Evolutionary conservation across 2,329 filamentous ascomycete genomes (phyloP).

Genomic region (Hirsutella rhossiliensis): DNA sequence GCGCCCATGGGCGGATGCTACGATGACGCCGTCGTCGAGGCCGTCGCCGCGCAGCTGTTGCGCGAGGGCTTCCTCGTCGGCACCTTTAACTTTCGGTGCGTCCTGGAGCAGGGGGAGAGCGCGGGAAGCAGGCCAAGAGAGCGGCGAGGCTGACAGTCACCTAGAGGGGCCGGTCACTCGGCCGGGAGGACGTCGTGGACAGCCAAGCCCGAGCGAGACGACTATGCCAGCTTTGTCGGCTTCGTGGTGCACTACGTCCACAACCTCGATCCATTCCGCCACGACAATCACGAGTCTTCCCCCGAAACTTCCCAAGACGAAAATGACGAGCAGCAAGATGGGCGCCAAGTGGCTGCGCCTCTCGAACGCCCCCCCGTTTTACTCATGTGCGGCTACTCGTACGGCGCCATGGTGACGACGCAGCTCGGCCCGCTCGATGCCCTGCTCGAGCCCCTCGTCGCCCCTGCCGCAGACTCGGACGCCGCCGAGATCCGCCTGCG

Average conservation of each 20-base stretch:
- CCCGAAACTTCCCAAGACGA: not conserved
- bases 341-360: too few species aligned
- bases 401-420: conserved; percentile 72
- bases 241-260: conserved; percentile 68
- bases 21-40: conserved; percentile 69
- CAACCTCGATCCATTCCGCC: conserved; percentile 33
- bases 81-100: conserved; percentile 85
- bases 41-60: conserved; percentile 53
- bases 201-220: conserved; percentile 63
- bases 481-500: conserved; percentile 58
- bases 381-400: conserved; percentile 75
- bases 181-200: conserved; percentile 80
- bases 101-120: not conserved
- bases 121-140: not conserved
- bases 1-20: conserved; percentile 75
- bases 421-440: conserved; percentile 52
- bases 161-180: conserved; percentile 64
- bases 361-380: conserved; percentile 20
- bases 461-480: conserved; percentile 39
- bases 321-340: not conserved
- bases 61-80: conserved; percentile 60
- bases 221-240: conserved; percentile 74
- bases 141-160: not conserved
- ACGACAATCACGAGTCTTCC: not conserved
- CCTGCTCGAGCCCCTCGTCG: conserved; percentile 48